Base-by-base conservation (phyloP, 2,329 filamentous ascomycete species). In the Aureobasidium sp. region DNA sequence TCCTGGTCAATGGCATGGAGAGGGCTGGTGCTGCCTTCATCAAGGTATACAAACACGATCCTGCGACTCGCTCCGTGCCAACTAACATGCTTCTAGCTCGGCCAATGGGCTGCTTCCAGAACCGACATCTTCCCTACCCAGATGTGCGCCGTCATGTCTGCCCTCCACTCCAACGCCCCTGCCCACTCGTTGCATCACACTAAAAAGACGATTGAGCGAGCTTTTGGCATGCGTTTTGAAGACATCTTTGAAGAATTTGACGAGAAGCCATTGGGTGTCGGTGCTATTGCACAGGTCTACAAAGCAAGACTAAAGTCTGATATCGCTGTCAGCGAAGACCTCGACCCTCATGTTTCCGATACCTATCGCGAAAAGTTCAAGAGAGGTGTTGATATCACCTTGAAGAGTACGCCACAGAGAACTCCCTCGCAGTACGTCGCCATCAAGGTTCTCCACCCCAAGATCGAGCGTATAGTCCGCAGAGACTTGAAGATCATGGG, bases 181-280 rank as follows among this genome's bases (percentile, higher is more conserved):
- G 92, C 94, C 1, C 94, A 99, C 74, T 91, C 92, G 0, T 78
- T 99, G 57, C 80, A 83, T 51, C 81, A 84, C 25, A 96, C 94
- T 0, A 91, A 89, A 71, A 79, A 79, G 65, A 97, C 85, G 2
- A 86, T 99, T 27, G 81, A 85, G 66, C 83, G 84, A 37, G 92
- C 94, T 0, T 99, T 99, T 69, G 90, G 88, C 1, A 81, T 88
- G 60, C 68, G 74, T 0, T 96, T 99, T 65, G 85, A 93, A 13
- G 89, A 95, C 5, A 96, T 99, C 62, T 99, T 99, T 67, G 90
- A 95, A 31, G 94, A 97, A 71, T 99, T 99, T 66, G 81, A 96
- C 29, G 89, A 95, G 74, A 84, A 80, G 65, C 94, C 94, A 0
- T 77, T 99, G 0, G 94, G 94, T 0, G 93, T 97, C 0, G 94